These are phyloP conservation scores for Pythium utonaiense DNA, from an alignment of 352 stramenopile species.

Conservation along the genomic window DNA sequence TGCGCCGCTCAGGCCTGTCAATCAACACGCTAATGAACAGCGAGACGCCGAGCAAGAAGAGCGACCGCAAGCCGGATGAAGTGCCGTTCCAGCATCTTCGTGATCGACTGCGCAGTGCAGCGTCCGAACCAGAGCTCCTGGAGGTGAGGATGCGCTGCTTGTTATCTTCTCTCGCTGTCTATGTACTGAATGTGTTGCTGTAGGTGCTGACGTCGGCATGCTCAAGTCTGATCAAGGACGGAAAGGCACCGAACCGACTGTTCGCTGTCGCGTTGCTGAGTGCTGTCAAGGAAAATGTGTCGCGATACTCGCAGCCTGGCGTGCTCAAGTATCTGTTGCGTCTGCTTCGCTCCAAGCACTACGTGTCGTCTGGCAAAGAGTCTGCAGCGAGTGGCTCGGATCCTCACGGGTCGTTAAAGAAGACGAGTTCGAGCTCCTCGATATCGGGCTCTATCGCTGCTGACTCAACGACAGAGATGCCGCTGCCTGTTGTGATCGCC, in stretches of 20 bases:
- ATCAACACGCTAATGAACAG: slow-evolving; percentile 56
- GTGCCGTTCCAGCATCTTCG: slow-evolving; percentile 52
- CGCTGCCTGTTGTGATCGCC: slow-evolving; percentile 64
- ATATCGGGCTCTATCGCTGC: slow-evolving; percentile 16
- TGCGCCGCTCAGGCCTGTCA: slow-evolving; percentile 31
- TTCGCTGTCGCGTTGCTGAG: slow-evolving; percentile 58
- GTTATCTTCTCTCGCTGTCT: neutral
- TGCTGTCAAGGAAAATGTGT: slow-evolving; percentile 47
- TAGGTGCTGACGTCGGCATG: slow-evolving; percentile 53
- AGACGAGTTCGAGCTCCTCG: slow-evolving; percentile 15
- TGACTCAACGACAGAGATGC: slow-evolving; percentile 43
- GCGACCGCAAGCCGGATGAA: slow-evolving; percentile 2
- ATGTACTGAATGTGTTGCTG: neutral
- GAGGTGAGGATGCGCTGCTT: slow-evolving; percentile 25
- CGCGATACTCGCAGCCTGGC: slow-evolving; percentile 48
- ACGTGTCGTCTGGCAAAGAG: slow-evolving; percentile 26
- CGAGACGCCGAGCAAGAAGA: slow-evolving; percentile 20
- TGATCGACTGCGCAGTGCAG: slow-evolving; percentile 35
- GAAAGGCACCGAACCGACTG: slow-evolving; percentile 48
- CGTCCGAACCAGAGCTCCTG: slow-evolving; percentile 45
- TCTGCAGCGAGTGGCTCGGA: slow-evolving; percentile 2
- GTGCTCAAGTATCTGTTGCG: slow-evolving; percentile 79
- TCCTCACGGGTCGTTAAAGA: slow-evolving; percentile 39
- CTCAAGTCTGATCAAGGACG: slow-evolving; percentile 51
- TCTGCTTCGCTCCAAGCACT: slow-evolving; percentile 80